Evolutionary conservation across 768 basidiomycete genomes (phyloP), one percentile per base, ranked within the genome.

Genomic region (Cystobasidium ongulense): DNA sequence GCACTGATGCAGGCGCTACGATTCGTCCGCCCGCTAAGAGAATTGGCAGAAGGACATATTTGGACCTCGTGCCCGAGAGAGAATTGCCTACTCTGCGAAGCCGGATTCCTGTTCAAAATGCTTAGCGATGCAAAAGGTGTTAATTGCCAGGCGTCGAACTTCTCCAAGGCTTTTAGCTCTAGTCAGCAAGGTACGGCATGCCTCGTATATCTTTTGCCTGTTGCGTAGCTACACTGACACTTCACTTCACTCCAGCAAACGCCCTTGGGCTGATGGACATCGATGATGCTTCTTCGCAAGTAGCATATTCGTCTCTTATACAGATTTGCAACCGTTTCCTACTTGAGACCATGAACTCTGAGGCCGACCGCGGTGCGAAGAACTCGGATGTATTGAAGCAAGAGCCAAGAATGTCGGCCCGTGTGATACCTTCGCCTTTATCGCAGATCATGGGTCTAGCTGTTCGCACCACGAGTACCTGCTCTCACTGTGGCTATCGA

Each of bases 101-200:
- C 95, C 31, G 96, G 95, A 1, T 98, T 98, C 79, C 86, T 95
- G 29, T 89, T 88, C 73, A 86, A 92, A 35, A 99, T 98, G 95
- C 84, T 99, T 39, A 92, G 95, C 81, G 94, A 98, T 78, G 95
- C 96, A 0, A 85, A 84, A 43, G 96, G 96, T 0, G 90, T 86
- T 23, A 98, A 99, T 77, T 97, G 95, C 78, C 95, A 98, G 80
- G 88, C 93, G 4, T 93, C 89, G 81, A 99, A 99, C 81, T 99
- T 97, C 78, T 98, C 93, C 80, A 89, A 92, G 81, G 90, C 92
- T 1, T 90, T 97, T 54, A 89, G 90, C 21, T 88, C 91, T 1
- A 85, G 93, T 36, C 90, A 91, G 5, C 91, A 93, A 82, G 87
- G 93, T 93, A 77, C 17, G 5, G 4, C 29, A 17, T n/a, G n/a